Base-by-base conservation (phyloP, 169 alveolate species). In the Plasmodium berghei region DNA sequence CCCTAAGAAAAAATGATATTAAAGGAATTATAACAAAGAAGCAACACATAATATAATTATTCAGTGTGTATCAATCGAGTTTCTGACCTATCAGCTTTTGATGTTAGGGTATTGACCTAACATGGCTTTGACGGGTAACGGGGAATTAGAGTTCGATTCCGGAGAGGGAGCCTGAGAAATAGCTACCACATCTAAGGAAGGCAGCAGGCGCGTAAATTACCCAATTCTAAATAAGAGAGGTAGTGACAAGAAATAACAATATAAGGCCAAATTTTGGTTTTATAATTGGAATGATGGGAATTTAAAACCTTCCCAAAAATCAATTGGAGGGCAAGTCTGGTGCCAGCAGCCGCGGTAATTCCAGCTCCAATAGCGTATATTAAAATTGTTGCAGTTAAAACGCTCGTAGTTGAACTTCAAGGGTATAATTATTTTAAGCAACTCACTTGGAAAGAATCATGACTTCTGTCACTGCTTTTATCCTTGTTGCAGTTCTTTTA, bases 161-260 rank as follows among this genome's bases (percentile, higher is more conserved):
- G 97, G 98, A 95, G 98, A 95, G 97, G 98, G 98, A 96, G 98
- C 98, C 98, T 97, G 97, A 96, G 97, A 97, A 94, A 97, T 96
- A 96, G 98, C 98, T 95, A 97, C 98, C 97, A 96, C 98, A 95
- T 96, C 98, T 96, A 97, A 96, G 98, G 98, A 96, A 95, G 97
- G 99, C 99, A 96, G 98, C 98, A 96, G 98, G 93, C 97, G 98
- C 97, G 97, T 95, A 97, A 95, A 96, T 95, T 96, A 94, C 97
- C 98, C 97, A 95, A 96, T 95, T 97, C 97, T 95, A 95, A 96
- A 93, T 94, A 97, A 94, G 98, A 97, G 97, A 96, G 98, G 97
- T 95, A 95, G 98, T 95, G 98, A 97, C 97, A 94, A 97, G 97
- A 95, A 93, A 96, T 97, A 95, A 95, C 97, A 92, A 95, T 94